Evolutionary conservation across 1,139 yeast genomes (phyloP), one percentile per base, ranked within the genome.

Genomic region (Debaryomyces subglobosus): DNA sequence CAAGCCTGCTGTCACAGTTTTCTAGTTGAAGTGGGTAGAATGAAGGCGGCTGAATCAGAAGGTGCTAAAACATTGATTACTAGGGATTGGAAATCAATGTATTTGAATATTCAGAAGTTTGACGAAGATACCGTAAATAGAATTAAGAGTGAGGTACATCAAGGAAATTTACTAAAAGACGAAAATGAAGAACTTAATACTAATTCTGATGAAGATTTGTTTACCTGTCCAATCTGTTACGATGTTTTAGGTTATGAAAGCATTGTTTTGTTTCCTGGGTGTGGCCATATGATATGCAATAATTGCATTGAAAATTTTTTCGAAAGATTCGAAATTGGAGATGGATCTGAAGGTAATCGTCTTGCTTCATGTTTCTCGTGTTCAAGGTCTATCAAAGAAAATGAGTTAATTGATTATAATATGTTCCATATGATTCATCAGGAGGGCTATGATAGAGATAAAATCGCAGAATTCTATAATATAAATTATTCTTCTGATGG

Each of bases 1-100:
- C 98, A 94, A 67, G 95, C 96, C 2, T 89, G 97, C 62, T 85
- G 92, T 58, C 98, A 94, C 65, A 82, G 85, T 38, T 85, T 80
- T 57, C 71, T 94, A 49, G 94, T 90, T 34, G 81, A 82, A 52
- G 73, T 87, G 47, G 92, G 92, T 23, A 81, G 76, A 57, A 63
- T 72, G 56, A 76, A 68, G 52, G 68, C 74, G 10, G 64, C 61
- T 16, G 59, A 53, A 25, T 52, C 49, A 24, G 53, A 41, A 34
- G 53, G 39, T 9, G 49, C 49, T 47, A 51, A 49, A 35, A 20
- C 49, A 21, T 21, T 58, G 39, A 52, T 52, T 39, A 54, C 50
- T 37, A 53, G 47, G 37, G 59, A 65, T 48, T 64, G 72, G 70
- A 49, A 53, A 36, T 48, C 49, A 25, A 63, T 66, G 68, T 63